Percentiles rank a stretch among this genome's conserved stretches.
Evolutionary conservation across 1,139 yeast species (phyloP).

Genomic region (Lodderomyces metapsilosis): DNA sequence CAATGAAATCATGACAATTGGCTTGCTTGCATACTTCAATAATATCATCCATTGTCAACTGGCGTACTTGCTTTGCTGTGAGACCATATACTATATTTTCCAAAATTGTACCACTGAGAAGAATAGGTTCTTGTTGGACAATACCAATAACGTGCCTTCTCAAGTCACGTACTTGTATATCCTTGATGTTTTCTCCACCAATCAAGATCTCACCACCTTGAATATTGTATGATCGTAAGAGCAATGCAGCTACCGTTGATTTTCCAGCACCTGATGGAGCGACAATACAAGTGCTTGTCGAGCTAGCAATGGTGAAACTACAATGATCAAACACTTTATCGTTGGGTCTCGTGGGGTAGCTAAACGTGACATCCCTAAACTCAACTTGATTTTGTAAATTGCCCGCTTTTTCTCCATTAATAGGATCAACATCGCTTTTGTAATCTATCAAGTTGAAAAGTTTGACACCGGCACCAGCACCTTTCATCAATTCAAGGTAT

Average conservation of each 20-base stretch:
- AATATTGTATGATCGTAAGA: constrained; percentile 66
- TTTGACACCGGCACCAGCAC: constrained; percentile 53
- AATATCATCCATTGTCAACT: constrained; percentile 41
- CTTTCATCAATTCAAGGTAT: constrained; percentile 56
- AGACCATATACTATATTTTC: constrained; percentile 82
- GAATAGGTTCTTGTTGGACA: constrained; percentile 86
- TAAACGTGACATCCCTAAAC: constrained; percentile 66
- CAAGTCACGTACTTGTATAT: constrained; percentile 68
- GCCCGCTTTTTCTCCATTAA: constrained; percentile 32
- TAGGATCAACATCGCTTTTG: constrained; percentile 43
- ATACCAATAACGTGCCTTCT: constrained; percentile 71
- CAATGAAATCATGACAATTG: constrained; percentile 55
- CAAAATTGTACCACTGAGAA: constrained; percentile 73
- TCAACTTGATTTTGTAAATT: constrained; percentile 55
- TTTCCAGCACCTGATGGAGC: constrained; percentile 95
- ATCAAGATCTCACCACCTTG: constrained; percentile 58
- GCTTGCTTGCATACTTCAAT: constrained; percentile 47
- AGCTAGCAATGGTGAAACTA: constrained; percentile 57
- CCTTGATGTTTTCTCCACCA: constrained; percentile 63
- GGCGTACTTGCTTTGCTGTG: constrained; percentile 48
- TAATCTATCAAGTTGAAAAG: constrained; percentile 47
- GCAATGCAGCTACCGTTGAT: constrained; percentile 74
- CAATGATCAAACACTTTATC: constrained; percentile 68
- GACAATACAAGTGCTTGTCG: constrained; percentile 83
- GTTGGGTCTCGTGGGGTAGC: constrained; percentile 87